phyloP scores from a whole-genome alignment of 768 basidiomycete genomes.

The Xerocomellus dryophilus region DNA sequence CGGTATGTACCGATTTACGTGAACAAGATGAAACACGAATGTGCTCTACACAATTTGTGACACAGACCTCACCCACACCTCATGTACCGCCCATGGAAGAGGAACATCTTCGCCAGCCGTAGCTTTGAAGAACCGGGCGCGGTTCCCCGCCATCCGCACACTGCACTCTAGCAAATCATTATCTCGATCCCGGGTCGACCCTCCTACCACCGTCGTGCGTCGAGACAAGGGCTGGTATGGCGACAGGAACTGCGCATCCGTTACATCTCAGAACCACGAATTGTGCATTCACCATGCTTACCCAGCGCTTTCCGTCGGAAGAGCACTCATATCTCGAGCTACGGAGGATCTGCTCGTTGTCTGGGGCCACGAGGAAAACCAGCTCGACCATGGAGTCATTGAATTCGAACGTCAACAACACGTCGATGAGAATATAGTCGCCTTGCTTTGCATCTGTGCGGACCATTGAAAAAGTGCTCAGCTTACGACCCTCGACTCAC shows the following conservation, averaged over 20 bases:
- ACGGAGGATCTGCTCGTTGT: slow-evolving; percentile 33
- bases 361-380: slow-evolving; percentile 36
- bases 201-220: neutral
- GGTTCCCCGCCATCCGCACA: slow-evolving; percentile 14
- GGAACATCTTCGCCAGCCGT: slow-evolving; percentile 26
- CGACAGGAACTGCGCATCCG: slow-evolving; percentile 14
- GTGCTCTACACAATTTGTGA: slow-evolving; percentile 5
- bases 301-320: slow-evolving; percentile 32
- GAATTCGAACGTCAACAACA: slow-evolving; percentile 28
- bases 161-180: slow-evolving; percentile 27
- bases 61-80: slow-evolving; percentile 38
- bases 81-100: slow-evolving; percentile 38
- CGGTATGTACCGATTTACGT: no score
- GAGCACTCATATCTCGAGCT: slow-evolving; percentile 31
- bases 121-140: slow-evolving; percentile 31
- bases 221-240: slow-evolving; percentile 8
- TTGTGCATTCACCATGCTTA: slow-evolving; percentile 15
- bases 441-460: slow-evolving; percentile 26
- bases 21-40: neutral
- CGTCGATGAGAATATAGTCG: slow-evolving; percentile 41
- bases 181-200: neutral
- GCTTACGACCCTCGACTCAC: slow-evolving; percentile 34
- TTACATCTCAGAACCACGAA: neutral
- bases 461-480: slow-evolving; percentile 17
- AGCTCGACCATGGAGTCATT: slow-evolving; percentile 27